phyloP scores from a whole-genome alignment of 352 stramenopile genomes.

The Blastocystis sp. region DNA sequence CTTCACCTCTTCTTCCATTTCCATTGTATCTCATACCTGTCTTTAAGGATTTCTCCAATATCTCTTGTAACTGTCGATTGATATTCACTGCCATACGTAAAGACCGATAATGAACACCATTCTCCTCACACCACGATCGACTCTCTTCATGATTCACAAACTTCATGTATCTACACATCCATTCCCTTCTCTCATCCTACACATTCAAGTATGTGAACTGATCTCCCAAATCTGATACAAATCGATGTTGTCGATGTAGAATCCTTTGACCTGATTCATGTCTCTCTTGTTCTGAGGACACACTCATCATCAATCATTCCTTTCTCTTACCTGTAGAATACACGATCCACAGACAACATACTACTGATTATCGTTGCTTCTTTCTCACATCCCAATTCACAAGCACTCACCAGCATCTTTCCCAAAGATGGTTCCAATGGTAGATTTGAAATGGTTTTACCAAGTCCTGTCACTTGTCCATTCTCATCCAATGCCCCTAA shows the following conservation, averaged over 20 bases:
- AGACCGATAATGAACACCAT: conserved; percentile 63
- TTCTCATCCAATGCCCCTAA: conserved; percentile 69
- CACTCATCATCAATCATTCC: conserved; percentile 65
- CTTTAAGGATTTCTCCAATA: conserved; percentile 14
- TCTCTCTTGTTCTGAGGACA: not conserved
- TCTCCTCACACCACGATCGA: conserved; percentile 63
- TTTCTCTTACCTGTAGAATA: conserved; percentile 68
- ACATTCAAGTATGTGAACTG: conserved; percentile 64
- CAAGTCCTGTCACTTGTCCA: conserved; percentile 70
- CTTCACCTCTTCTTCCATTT: too few species aligned
- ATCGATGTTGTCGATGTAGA: not conserved
- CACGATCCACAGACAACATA: conserved; percentile 76
- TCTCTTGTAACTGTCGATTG: conserved; percentile 62
- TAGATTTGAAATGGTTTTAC: conserved; percentile 76
- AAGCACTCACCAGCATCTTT: conserved; percentile 72
- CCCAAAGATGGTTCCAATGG: conserved; percentile 78
- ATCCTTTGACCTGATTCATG: not conserved
- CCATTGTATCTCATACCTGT: not conserved
- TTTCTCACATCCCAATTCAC: conserved; percentile 69
- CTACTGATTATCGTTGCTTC: conserved; percentile 74
- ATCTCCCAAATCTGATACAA: not conserved
- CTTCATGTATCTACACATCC: conserved; percentile 50
- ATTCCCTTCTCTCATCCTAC: conserved; percentile 5
- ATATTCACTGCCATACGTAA: conserved; percentile 61
- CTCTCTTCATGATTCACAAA: conserved; percentile 4